These are phyloP conservation scores for Tanozyma kutaoensis DNA, from an alignment of 805 yeast genomes.

Conservation along the genomic window DNA sequence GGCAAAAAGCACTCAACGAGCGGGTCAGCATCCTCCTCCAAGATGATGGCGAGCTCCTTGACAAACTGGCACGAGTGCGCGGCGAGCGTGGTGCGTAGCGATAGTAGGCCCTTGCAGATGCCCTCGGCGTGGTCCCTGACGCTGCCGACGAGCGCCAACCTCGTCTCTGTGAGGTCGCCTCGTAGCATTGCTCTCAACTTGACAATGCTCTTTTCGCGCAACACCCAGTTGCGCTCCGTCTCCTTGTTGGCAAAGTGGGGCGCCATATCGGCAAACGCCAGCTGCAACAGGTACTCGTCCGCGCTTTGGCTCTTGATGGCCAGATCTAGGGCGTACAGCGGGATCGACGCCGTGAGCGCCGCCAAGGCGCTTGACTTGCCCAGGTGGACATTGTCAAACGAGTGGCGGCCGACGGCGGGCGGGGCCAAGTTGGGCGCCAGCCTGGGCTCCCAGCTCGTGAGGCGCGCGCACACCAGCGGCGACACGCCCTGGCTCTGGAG, in stretches of 20 bases:
- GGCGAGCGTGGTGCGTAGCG: conserved; percentile 77
- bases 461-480: conserved; percentile 6
- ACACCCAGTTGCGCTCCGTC: conserved; percentile 78
- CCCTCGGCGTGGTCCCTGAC: conserved; percentile 31
- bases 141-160: too few relatives aligned
- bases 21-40: conserved; percentile 29
- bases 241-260: conserved; percentile 56
- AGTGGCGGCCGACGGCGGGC: neutral
- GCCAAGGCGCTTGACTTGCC: neutral
- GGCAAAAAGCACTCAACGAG: conserved; percentile 37
- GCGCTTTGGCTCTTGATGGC: conserved; percentile 17
- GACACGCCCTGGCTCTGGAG: conserved; percentile 20
- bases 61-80: conserved; percentile 63
- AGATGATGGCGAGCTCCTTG: conserved; percentile 44
- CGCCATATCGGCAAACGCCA: conserved; percentile 6
- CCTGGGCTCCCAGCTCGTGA: too few relatives aligned
- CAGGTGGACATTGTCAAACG: neutral
- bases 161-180: too few relatives aligned
- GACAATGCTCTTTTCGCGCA: conserved; percentile 49
- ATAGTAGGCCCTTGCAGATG: conserved; percentile 49
- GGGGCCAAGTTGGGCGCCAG: too few relatives aligned
- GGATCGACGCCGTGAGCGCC: conserved; percentile 7
- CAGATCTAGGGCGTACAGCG: conserved; percentile 26
- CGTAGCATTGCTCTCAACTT: conserved; percentile 46
- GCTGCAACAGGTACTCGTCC: conserved; percentile 9